Conservation (phyloP, 1,284 basidiomycete genomes). For the Fistulinella cinereoalba region DNA sequence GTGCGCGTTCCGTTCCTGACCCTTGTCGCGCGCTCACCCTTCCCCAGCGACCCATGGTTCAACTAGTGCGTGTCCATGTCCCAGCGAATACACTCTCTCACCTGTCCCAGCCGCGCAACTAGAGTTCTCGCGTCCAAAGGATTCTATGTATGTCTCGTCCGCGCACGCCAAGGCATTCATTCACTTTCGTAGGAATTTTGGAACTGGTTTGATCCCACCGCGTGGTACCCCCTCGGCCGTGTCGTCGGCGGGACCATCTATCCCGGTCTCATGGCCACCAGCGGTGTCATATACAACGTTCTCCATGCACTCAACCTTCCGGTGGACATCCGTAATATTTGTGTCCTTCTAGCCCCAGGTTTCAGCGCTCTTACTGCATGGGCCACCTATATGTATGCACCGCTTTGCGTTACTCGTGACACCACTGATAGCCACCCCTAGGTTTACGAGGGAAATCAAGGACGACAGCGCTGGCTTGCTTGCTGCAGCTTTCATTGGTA, state of each 20-base stretch:
- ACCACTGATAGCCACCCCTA: constrained; percentile 31
- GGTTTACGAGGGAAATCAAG: constrained; percentile 94
- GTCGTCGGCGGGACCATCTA: constrained; percentile 98
- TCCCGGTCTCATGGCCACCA: constrained; percentile 97
- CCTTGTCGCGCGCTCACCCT: constrained; percentile 8
- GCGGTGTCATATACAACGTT: constrained; percentile 92
- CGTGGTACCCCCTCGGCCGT: constrained; percentile 98
- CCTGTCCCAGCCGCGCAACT: constrained; percentile 76
- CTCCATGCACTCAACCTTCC: constrained; percentile 89
- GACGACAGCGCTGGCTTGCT: constrained; percentile 92
- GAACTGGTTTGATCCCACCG: constrained; percentile 99
- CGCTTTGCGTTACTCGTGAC: not conserved
- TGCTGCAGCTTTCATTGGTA: constrained; percentile 98
- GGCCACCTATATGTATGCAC: constrained; percentile 88
- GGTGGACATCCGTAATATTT: constrained; percentile 96
- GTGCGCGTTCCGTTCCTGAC: constrained; percentile 47
- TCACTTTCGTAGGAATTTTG: constrained; percentile 80
- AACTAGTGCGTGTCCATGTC: constrained; percentile 69
- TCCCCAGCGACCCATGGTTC: constrained; percentile 90
- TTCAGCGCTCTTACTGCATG: constrained; percentile 97
- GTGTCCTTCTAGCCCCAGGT: constrained; percentile 94
- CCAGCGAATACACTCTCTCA: constrained; percentile 3
- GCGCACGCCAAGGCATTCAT: not conserved
- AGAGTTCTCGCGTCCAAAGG: constrained; percentile 84
- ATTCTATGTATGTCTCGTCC: constrained; percentile 77